Conservation (phyloP, 176 grass and related monocot species). For the Guadua angustifolia region DNA sequence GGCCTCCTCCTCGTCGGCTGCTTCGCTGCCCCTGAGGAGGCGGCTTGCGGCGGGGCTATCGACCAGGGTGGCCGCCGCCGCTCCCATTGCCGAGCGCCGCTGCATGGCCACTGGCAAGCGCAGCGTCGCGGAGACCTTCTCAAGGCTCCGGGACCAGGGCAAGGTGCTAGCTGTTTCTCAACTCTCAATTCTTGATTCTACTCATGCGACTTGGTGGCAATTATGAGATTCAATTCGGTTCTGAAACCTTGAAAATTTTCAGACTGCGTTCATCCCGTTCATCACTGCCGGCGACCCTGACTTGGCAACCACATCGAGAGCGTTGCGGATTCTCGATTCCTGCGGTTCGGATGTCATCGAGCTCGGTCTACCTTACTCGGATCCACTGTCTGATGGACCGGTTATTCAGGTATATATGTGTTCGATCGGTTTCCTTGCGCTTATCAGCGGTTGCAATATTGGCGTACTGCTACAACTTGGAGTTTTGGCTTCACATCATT, state of each 20-base stretch:
- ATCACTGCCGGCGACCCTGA: constrained; percentile 93
- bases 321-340: constrained; percentile 76
- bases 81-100: not conserved
- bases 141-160: constrained; percentile 48
- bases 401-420: constrained; percentile 83
- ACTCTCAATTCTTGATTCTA: not conserved
- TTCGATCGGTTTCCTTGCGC: not conserved
- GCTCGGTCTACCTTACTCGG: constrained; percentile 83
- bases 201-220: not conserved
- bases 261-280: constrained; percentile 90
- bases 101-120: not conserved
- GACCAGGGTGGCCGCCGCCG: not conserved
- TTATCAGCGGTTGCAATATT: not conserved
- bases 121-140: constrained; percentile 48
- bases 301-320: constrained; percentile 72
- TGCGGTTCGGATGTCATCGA: constrained; percentile 88
- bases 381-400: constrained; percentile 87
- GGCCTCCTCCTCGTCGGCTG: not conserved
- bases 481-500: not conserved
- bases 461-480: not conserved
- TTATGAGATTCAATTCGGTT: not conserved
- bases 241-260: not conserved
- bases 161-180: constrained; percentile 35
- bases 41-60: not conserved
- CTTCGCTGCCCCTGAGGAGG: not conserved